Base-by-base conservation (phyloP, 441 rosid genomes). In the Omphalea diandra region DNA sequence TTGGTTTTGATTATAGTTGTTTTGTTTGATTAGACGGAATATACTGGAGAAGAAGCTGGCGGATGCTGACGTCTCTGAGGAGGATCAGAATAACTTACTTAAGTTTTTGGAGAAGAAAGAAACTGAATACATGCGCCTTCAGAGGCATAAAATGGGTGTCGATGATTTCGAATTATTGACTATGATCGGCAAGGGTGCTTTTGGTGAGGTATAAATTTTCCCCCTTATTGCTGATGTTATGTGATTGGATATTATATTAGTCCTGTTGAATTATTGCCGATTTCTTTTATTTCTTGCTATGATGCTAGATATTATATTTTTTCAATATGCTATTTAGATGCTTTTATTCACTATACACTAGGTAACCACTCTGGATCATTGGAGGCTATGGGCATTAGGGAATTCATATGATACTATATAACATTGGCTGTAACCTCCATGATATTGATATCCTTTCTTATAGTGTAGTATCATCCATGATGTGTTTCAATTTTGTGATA, bases 111-210 rank as follows among this genome's bases (percentile, higher is more conserved):
- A 94, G 86, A 85, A 90, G 86, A 94, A 91, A 69, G 98, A 94
- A 78, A 94, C 97, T 36, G 98, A 91, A 81, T 94, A 90, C 69
- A 94, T 94, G 98, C 93, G 97, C 40, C 93, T 88, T 69, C 95
- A 90, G 74, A 82, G 97, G 76, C 97, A 90, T 84, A 94, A 94
- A 83, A 82, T 94, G 90, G 97, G 97, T 20, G 95, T 81, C 70
- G 94, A 89, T 83, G 98, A 94, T 79, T 94, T 94, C 55, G 98
- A 91, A 75, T 83, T 90, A 49, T 79, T 94, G 69, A 94, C 98
- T 26, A 91, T 94, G 90, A 94, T 91, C 27, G 98, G 98, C 31
- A 91, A 91, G 80, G 98, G 97, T 63, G 98, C 97, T 14, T 94
- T 94, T 78, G 98, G 98, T 10, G 98, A 94, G 97, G 98, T 90